phyloP scores from a whole-genome alignment of 2,329 filamentous ascomycete species.

The Talaromyces sp. region DNA sequence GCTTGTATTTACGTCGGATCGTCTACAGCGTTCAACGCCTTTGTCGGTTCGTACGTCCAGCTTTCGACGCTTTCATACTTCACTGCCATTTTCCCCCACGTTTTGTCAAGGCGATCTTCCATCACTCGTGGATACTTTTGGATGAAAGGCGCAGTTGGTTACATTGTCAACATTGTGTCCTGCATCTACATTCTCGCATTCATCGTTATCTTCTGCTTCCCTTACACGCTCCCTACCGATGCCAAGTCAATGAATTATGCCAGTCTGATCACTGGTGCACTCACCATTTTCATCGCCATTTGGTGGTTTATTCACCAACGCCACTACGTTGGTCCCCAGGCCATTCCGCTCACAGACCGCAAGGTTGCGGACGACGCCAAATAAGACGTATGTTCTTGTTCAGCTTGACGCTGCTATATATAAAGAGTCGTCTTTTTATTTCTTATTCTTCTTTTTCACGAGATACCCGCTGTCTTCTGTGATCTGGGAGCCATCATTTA shows the following conservation, averaged over 20 bases:
- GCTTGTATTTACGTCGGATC: constrained; percentile 56
- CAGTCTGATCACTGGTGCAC: constrained; percentile 48
- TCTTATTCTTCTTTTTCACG: not conserved
- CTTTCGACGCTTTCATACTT: constrained; percentile 54
- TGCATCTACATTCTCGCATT: constrained; percentile 54
- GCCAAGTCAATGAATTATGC: constrained; percentile 52
- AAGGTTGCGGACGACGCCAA: constrained; percentile 26
- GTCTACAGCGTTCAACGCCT: constrained; percentile 52
- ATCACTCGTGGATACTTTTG: constrained; percentile 52
- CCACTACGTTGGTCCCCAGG: constrained; percentile 33
- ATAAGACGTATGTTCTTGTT: constrained; percentile 13
- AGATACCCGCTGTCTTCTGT: not conserved
- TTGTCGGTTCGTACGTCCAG: constrained; percentile 56
- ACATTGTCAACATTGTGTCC: constrained; percentile 45
- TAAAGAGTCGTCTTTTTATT: not conserved
- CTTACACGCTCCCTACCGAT: constrained; percentile 43
- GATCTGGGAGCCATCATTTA: not conserved
- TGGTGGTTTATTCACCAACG: constrained; percentile 41
- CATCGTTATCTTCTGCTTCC: constrained; percentile 59
- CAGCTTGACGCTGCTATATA: not conserved
- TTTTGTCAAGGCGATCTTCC: constrained; percentile 48
- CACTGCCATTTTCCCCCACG: constrained; percentile 48
- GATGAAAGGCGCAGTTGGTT: constrained; percentile 48
- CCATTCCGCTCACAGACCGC: constrained; percentile 31
- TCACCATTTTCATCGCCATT: constrained; percentile 45